A percentile compares a stretch with the other conserved stretches of the same genome.
These are phyloP conservation scores for Xylaria sp. DNA, from an alignment of 2,329 filamentous ascomycete genomes.

Conservation along the genomic window DNA sequence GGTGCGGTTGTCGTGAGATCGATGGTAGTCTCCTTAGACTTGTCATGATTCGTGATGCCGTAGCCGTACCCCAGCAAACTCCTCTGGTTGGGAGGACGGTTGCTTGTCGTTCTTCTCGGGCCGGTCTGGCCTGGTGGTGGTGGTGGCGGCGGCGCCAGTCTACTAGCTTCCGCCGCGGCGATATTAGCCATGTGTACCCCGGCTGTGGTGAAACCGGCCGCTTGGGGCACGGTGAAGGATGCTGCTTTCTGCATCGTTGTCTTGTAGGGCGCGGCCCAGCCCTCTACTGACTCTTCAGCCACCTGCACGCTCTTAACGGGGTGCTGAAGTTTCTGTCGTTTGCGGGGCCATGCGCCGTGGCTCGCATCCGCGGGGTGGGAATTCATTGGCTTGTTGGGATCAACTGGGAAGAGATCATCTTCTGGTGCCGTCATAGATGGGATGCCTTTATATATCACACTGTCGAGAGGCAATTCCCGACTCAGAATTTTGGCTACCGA, in stretches of 20 bases:
- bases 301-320: slow-evolving; percentile 54
- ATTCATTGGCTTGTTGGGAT: slow-evolving; percentile 61
- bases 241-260: slow-evolving; percentile 72
- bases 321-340: slow-evolving; percentile 46
- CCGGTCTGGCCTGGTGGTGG: slow-evolving; percentile 28
- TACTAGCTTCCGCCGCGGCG: slow-evolving; percentile 49
- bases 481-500: slow-evolving; percentile 78
- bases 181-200: slow-evolving; percentile 63
- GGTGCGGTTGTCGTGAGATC: slow-evolving; percentile 3
- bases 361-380: slow-evolving; percentile 42
- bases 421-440: slow-evolving; percentile 67
- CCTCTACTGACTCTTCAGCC: slow-evolving; percentile 50
- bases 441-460: slow-evolving; percentile 64
- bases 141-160: slow-evolving; percentile 30
- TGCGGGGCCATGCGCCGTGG: slow-evolving; percentile 41
- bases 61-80: slow-evolving; percentile 50
- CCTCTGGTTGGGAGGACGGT: slow-evolving; percentile 46
- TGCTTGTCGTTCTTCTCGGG: slow-evolving; percentile 39
- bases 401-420: slow-evolving; percentile 75
- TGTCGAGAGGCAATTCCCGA: slow-evolving; percentile 67
- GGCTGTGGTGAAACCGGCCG: slow-evolving; percentile 71
- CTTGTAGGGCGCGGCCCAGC: slow-evolving; percentile 55
- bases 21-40: slow-evolving; percentile 41
- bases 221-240: slow-evolving; percentile 66
- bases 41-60: slow-evolving; percentile 49